phyloP scores from a whole-genome alignment of 768 basidiomycete species.

The Cantharellus cinnabarinus region DNA sequence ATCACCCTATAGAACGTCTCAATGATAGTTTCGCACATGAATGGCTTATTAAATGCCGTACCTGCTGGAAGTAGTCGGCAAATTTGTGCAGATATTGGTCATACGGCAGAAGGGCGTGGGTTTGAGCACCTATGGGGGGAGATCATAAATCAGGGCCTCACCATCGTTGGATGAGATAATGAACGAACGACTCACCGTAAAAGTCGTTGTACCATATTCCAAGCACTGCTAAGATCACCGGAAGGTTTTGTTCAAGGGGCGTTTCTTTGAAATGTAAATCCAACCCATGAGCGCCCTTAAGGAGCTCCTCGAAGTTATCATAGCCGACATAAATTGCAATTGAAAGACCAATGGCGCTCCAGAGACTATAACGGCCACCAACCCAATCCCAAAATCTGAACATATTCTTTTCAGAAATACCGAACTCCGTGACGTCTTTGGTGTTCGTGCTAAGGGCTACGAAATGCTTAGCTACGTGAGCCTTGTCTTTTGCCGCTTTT shows the following conservation, averaged over 20 bases:
- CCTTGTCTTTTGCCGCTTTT: slow-evolving; percentile 54
- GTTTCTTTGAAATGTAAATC: slow-evolving; percentile 90
- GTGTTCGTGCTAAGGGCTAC: slow-evolving; percentile 96
- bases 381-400: slow-evolving; percentile 99
- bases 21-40: not conserved
- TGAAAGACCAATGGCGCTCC: slow-evolving; percentile 93
- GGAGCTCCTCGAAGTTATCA: slow-evolving; percentile 78
- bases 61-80: slow-evolving; percentile 99
- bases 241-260: slow-evolving; percentile 74
- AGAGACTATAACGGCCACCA: slow-evolving; percentile 91
- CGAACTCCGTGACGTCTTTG: slow-evolving; percentile 78
- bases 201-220: slow-evolving; percentile 99
- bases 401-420: slow-evolving; percentile 84
- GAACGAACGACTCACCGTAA: slow-evolving; percentile 30
- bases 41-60: slow-evolving; percentile 9
- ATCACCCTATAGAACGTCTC: slow-evolving; percentile 38
- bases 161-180: not conserved
- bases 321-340: slow-evolving; percentile 87
- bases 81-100: slow-evolving; percentile 99
- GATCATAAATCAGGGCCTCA: too few species aligned
- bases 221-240: slow-evolving; percentile 70
- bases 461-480: slow-evolving; percentile 95
- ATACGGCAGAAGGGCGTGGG: slow-evolving; percentile 86
- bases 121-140: slow-evolving; percentile 49
- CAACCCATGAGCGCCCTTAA: slow-evolving; percentile 91